These are phyloP conservation scores for Quaeritorhiza haematococci DNA, from an alignment of 371 early-diverging fungal genomes.

Conservation along the genomic window DNA sequence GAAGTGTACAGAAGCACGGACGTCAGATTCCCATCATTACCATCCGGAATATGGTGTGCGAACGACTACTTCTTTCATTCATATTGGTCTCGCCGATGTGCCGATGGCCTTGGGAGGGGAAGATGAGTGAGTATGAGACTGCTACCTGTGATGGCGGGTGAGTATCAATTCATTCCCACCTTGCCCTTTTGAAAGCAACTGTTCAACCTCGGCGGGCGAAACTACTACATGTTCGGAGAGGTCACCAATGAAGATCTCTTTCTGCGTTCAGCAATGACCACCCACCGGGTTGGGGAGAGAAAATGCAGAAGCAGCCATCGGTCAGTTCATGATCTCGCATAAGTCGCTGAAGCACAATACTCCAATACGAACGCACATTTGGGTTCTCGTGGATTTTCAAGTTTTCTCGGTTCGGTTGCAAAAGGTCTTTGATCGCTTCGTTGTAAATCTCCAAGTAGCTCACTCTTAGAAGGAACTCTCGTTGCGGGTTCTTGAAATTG, in stretches of 20 bases:
- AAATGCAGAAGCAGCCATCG: no score
- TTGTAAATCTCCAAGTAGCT: slow-evolving; percentile 64
- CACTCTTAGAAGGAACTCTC: slow-evolving; percentile 36
- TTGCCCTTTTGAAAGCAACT: slow-evolving; percentile 26
- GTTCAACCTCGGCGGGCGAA: slow-evolving; percentile 14
- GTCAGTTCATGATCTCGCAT: not conserved
- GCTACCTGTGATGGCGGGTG: not conserved
- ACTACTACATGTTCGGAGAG: slow-evolving; percentile 23
- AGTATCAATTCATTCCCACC: slow-evolving; percentile 10
- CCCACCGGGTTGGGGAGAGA: not conserved
- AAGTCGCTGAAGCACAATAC: not conserved
- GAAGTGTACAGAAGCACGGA: not conserved
- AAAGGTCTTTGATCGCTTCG: slow-evolving; percentile 40
- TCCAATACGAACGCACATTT: slow-evolving; percentile 20
- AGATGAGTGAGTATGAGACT: not conserved
- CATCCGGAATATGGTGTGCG: slow-evolving; percentile 54
- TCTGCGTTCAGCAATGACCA: slow-evolving; percentile 6
- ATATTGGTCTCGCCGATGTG: slow-evolving; percentile 51
- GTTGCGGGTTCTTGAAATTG: slow-evolving; percentile 22
- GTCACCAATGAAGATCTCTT: slow-evolving; percentile 23
- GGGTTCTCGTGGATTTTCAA: slow-evolving; percentile 36
- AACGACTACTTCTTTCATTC: slow-evolving; percentile 49
- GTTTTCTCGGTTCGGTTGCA: slow-evolving; percentile 31
- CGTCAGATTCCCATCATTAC: no score
- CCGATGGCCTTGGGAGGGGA: slow-evolving; percentile 27